Conservation (phyloP, 805 yeast genomes). For the Kockiozyma suomiensis region DNA sequence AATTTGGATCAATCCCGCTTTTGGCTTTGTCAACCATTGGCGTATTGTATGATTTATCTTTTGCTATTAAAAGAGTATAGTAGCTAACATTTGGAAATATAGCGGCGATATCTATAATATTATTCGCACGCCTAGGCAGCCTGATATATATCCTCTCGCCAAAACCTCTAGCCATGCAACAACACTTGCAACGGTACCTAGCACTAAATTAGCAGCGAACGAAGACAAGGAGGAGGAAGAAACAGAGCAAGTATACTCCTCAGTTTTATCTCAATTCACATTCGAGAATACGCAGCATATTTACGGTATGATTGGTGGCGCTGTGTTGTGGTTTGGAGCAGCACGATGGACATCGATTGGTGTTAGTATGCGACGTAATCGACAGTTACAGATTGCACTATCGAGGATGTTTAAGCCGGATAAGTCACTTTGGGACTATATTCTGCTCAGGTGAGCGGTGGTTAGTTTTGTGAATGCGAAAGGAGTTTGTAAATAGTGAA, state of each 20-base stretch:
- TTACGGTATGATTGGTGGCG: conserved; percentile 26
- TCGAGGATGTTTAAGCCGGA: conserved; percentile 13
- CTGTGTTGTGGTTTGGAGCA: conserved; percentile 18
- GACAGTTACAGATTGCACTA: conserved; percentile 13
- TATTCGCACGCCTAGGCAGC: neutral
- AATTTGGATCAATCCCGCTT: conserved; percentile 23
- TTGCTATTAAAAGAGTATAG: neutral
- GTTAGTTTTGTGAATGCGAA: too few relatives aligned
- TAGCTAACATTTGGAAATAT: neutral
- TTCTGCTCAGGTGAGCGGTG: neutral
- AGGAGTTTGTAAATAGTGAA: too few relatives aligned
- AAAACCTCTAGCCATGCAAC: neutral
- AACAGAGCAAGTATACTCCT: neutral
- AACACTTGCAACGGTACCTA: neutral
- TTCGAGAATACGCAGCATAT: conserved; percentile 15
- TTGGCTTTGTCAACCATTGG: conserved; percentile 23
- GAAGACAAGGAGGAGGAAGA: neutral
- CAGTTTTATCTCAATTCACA: neutral
- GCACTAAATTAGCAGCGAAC: neutral
- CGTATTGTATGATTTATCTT: conserved; percentile 10
- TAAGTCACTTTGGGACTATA: conserved; percentile 7
- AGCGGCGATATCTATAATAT: conserved; percentile 1
- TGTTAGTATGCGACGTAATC: conserved; percentile 6
- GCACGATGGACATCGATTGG: conserved; percentile 28
- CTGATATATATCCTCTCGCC: neutral